These are phyloP conservation scores for Infundibulicybe gibba DNA, from an alignment of 768 basidiomycete genomes.

Conservation along the genomic window DNA sequence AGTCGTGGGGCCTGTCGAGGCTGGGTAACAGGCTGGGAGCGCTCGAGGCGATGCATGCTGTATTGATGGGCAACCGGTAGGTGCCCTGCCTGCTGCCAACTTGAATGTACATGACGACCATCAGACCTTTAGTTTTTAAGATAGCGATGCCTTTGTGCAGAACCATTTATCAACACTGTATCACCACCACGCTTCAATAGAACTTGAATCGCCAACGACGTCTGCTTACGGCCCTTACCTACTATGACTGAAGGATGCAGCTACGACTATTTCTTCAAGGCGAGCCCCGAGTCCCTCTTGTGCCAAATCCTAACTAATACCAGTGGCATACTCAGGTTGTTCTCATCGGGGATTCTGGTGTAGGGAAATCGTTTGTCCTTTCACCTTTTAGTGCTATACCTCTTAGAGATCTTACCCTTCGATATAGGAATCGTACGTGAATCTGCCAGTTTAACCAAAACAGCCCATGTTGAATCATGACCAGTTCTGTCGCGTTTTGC, in stretches of 20 bases:
- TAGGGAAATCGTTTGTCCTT: conserved; percentile 85
- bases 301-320: conserved; percentile 6
- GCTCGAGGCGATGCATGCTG: too few species aligned
- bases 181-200: too few species aligned
- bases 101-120: too few species aligned
- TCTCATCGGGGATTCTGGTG: conserved; percentile 97
- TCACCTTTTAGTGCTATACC: background rate
- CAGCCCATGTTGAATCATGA: background rate
- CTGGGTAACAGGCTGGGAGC: too few species aligned
- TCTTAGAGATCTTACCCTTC: background rate
- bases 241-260: conserved; percentile 89
- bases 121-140: too few species aligned
- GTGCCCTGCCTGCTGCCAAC: too few species aligned
- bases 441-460: too few species aligned
- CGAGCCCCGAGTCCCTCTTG: conserved; percentile 26
- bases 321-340: conserved; percentile 80
- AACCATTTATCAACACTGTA: too few species aligned
- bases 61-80: too few species aligned
- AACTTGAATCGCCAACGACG: conserved; percentile 9
- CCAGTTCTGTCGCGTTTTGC: conserved; percentile 99
- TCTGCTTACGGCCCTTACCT: conserved; percentile 3
- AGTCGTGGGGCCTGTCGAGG: too few species aligned
- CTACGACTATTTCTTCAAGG: conserved; percentile 99
- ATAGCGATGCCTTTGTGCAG: too few species aligned
- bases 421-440: background rate